Evolutionary conservation across 805 yeast species (phyloP).

Genomic region (Kodamaea laetipori): DNA sequence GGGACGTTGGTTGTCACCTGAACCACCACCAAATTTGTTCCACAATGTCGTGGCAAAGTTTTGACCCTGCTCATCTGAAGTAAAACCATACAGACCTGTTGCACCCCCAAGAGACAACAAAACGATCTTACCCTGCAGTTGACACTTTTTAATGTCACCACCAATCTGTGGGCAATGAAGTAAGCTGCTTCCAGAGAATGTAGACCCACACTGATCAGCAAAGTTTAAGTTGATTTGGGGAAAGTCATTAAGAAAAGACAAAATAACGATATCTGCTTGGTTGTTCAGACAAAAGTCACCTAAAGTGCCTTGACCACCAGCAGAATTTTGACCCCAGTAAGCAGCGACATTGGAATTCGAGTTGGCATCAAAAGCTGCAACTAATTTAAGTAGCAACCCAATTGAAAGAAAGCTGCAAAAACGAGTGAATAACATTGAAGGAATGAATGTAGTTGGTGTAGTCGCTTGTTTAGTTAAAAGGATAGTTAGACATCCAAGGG

Average conservation of each 20-base stretch:
- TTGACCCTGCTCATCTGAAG: conserved; percentile 54
- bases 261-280: conserved; percentile 11
- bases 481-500: not conserved
- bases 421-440: conserved; percentile 8
- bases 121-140: conserved; percentile 70
- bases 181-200: conserved; percentile 21
- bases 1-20: conserved; percentile 18
- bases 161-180: conserved; percentile 35
- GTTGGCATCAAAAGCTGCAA: conserved; percentile 29
- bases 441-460: conserved; percentile 9
- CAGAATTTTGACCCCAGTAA: conserved; percentile 89
- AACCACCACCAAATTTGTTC: conserved; percentile 43
- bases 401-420: not conserved
- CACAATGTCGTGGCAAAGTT: conserved; percentile 48
- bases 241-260: conserved; percentile 13
- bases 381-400: not conserved
- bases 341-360: conserved; percentile 65
- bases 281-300: conserved; percentile 15
- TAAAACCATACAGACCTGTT: conserved; percentile 56
- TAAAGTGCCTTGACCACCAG: conserved; percentile 38
- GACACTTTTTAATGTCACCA: conserved; percentile 72
- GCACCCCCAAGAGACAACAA: conserved; percentile 80
- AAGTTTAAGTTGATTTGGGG: conserved; percentile 42
- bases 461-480: not conserved
- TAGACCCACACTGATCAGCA: conserved; percentile 51